Conservation (phyloP, 2,329 filamentous ascomycete species). For the Amesomyces nigricolor region DNA sequence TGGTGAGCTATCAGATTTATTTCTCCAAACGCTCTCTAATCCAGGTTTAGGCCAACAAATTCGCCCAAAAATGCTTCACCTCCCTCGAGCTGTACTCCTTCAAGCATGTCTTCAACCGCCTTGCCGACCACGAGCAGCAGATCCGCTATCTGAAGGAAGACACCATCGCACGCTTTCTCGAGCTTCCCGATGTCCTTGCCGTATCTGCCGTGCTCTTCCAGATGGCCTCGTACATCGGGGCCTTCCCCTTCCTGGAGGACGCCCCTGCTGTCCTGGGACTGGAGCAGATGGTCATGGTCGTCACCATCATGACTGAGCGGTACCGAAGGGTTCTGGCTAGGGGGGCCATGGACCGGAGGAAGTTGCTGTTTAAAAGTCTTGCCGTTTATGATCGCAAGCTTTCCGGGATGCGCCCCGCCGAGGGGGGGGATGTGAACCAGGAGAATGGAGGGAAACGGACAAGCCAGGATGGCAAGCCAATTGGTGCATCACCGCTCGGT, state of each 20-base stretch:
- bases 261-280: conserved; percentile 65
- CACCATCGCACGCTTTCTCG: conserved; percentile 65
- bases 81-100: conserved; percentile 68
- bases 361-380: conserved; percentile 64
- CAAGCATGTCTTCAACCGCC: conserved; percentile 64
- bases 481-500: conserved; percentile 18
- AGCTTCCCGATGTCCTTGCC: conserved; percentile 63
- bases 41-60: conserved; percentile 48
- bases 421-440: neutral
- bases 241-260: conserved; percentile 67
- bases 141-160: conserved; percentile 64
- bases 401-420: conserved; percentile 25
- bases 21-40: neutral
- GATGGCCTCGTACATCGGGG: conserved; percentile 64
- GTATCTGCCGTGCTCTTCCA: conserved; percentile 66
- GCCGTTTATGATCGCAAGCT: conserved; percentile 63
- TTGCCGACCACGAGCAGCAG: conserved; percentile 58
- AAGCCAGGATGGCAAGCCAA: neutral
- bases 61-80: conserved; percentile 65
- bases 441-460: neutral
- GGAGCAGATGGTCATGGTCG: conserved; percentile 65
- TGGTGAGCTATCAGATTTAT: conserved; percentile 36
- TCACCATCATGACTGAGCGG: conserved; percentile 66
- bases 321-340: conserved; percentile 58
- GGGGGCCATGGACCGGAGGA: conserved; percentile 52